Conservation (phyloP, 306 rosid genomes). For the Calophaca sinica region DNA sequence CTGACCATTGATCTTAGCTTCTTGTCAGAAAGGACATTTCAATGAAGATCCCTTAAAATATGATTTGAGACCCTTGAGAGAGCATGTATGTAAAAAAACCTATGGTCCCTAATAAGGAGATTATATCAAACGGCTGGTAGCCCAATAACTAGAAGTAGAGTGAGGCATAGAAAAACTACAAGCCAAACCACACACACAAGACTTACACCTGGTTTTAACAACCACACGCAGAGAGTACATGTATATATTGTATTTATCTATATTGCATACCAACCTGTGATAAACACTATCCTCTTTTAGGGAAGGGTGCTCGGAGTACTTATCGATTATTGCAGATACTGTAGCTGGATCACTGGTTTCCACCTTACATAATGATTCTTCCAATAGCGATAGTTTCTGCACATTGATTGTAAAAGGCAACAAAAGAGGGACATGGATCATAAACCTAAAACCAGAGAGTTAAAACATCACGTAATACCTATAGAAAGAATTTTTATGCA, state of each 20-base stretch:
- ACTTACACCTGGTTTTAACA: background rate
- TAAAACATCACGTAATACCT: slow-evolving; percentile 26
- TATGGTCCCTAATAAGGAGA: background rate
- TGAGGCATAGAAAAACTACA: background rate
- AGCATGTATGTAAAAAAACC: background rate
- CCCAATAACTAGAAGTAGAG: background rate
- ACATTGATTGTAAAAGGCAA: slow-evolving; percentile 43
- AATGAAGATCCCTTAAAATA: background rate
- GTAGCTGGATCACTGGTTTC: slow-evolving; percentile 62
- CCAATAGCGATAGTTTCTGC: slow-evolving; percentile 73
- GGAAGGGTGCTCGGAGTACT: slow-evolving; percentile 62
- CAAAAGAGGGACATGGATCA: slow-evolving; percentile 19
- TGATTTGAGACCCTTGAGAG: background rate
- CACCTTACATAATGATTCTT: slow-evolving; percentile 71
- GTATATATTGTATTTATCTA: slow-evolving; percentile 1
- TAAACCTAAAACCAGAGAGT: slow-evolving; percentile 17
- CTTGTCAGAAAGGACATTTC: background rate
- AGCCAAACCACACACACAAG: background rate
- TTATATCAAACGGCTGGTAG: background rate
- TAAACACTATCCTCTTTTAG: slow-evolving; percentile 68
- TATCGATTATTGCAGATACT: slow-evolving; percentile 65
- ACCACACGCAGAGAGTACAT: background rate
- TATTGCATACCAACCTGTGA: slow-evolving; percentile 62
- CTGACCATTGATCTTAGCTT: background rate
- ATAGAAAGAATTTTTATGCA: background rate